Evolutionary conservation across 2,329 filamentous ascomycete species (phyloP), one percentile per base, ranked within the genome.

Genomic region (Xylariaceae sp.): DNA sequence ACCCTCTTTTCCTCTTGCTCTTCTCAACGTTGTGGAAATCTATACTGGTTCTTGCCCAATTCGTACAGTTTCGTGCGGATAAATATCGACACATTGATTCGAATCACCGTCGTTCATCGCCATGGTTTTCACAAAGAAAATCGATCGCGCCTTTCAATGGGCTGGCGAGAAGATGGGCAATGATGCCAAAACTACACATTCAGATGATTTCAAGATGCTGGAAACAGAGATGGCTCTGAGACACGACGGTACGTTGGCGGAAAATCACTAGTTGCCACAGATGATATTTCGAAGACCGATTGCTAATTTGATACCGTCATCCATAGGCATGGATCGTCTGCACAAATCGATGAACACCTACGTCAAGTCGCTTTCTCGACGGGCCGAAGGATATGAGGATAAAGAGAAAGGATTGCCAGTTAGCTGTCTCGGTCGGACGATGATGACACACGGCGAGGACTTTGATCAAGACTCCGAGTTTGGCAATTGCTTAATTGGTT

Each of bases 71-170:
- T 36, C 31, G 42, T 45, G 19, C 15, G 9, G 45, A 43, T 53
- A 49, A 42, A 49, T 40, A 38, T 31, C 42, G 42, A 39, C 50
- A 48, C 27, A 48, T 33, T 38, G 42, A 31, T 35, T 40, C 42
- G 46, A 48, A 45, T 41, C 18, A 6, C 19, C 17, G 18, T 33
- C 40, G 44, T 42, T 30, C 58, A 70, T 36, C 33, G 33, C 33
- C 12, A 82, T 81, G 78, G 72, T 76, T 61, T 74, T 82, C 62
- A 78, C 75, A 71, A 96, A 95, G 78, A 96, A 95, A 69, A 83
- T 97, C 67, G 92, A 91, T 73, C 87, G 92, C 66, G 86, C 95
- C 76, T 95, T 92, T 76, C 92, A 97, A 86, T 97, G 92, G 92
- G 90, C 91, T 35, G 90, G 90, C 60, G 92, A 97, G 75, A 89